phyloP scores from a whole-genome alignment of 192 early-diverging fungal genomes.

The Linnemannia elongata region DNA sequence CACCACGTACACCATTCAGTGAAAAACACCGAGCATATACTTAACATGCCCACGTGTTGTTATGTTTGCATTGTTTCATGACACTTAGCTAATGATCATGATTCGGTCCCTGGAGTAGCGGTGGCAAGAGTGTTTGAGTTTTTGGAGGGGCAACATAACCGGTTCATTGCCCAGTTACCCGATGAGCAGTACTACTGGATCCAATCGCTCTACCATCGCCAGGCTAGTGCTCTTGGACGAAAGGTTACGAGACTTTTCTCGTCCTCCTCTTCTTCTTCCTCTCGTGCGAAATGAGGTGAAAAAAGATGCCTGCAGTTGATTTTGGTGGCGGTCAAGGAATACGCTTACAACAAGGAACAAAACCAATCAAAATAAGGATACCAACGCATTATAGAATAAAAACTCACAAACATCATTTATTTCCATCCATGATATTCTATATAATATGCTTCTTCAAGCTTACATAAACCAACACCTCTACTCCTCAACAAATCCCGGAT shows the following conservation, averaged over 20 bases:
- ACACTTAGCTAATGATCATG: slow-evolving; percentile 31
- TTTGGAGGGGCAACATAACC: background rate
- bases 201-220: background rate
- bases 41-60: no score
- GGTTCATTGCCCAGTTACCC: background rate
- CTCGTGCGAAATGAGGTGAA: no score
- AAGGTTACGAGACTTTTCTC: background rate
- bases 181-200: background rate
- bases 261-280: no score
- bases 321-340: no score
- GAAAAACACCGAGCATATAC: no score
- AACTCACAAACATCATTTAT: background rate
- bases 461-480: background rate
- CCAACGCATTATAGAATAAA: no score
- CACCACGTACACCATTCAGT: no score
- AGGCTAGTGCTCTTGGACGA: background rate
- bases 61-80: background rate
- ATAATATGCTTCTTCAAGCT: background rate
- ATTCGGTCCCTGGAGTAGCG: slow-evolving; percentile 39
- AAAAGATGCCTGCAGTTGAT: no score
- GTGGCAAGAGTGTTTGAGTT: slow-evolving; percentile 31
- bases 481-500: background rate
- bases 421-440: background rate
- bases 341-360: no score
- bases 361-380: no score